Conservation (phyloP, 148 eudicot genomes). For the Simmondsia chinensis region DNA sequence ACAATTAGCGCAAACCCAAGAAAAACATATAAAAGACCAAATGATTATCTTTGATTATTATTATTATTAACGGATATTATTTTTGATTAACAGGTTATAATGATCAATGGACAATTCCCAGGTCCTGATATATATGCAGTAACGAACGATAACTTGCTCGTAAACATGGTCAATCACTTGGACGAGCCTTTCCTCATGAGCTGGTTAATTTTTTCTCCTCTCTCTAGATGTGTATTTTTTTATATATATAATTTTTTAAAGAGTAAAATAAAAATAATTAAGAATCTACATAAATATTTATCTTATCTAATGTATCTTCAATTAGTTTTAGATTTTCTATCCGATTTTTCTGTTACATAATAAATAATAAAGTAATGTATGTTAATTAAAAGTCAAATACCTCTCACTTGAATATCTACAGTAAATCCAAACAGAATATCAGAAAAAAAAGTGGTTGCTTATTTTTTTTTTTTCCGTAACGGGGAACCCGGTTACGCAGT, state of each 20-base stretch:
- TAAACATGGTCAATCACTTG: conserved; percentile 54
- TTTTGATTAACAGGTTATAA: conserved; percentile 40
- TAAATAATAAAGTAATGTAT: no score
- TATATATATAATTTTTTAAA: no score
- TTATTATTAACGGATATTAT: no score
- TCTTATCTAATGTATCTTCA: neutral
- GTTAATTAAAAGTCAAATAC: no score
- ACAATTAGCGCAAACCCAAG: no score
- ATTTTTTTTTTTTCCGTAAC: no score
- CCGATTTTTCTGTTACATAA: no score
- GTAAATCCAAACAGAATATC: neutral
- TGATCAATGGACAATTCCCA: conserved; percentile 74
- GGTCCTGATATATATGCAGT: conserved; percentile 62
- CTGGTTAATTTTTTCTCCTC: conserved; percentile 30
- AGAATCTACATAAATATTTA: neutral
- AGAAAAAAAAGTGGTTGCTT: neutral
- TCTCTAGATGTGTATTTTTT: neutral
- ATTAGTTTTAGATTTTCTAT: conserved; percentile 1
- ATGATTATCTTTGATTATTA: no score
- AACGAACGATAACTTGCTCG: conserved; percentile 66
- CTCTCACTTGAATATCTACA: no score
- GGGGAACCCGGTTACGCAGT: no score
- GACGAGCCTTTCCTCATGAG: conserved; percentile 73
- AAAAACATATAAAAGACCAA: no score
- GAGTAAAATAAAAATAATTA: no score